Percentiles rank a stretch among this genome's conserved stretches.
phyloP scores from a whole-genome alignment of 228 moss, liverwort and hornwort species.

The Sphagnum fallax region DNA sequence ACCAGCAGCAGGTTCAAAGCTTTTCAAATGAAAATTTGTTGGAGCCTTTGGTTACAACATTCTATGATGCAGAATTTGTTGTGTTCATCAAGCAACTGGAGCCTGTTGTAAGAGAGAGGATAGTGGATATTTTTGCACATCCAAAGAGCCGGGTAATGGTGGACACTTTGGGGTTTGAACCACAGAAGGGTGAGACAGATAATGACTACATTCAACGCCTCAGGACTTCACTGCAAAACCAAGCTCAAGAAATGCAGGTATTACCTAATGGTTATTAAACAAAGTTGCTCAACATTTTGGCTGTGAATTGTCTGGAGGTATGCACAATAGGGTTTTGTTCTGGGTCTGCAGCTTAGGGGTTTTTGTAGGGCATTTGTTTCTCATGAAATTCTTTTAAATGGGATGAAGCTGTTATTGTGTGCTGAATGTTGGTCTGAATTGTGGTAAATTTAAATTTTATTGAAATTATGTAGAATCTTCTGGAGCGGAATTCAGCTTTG shows the following conservation, averaged over 20 bases:
- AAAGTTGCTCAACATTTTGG: no score
- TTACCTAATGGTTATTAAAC: neutral
- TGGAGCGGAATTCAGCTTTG: conserved; percentile 74
- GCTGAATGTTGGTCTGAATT: neutral
- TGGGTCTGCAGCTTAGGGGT: no score
- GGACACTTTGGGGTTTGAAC: conserved; percentile 58
- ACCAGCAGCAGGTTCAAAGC: conserved; percentile 37
- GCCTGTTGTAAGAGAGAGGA: conserved; percentile 73
- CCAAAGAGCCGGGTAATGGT: conserved; percentile 54
- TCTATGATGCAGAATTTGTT: conserved; percentile 84
- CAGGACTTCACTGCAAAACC: conserved; percentile 53
- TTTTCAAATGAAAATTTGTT: conserved; percentile 19
- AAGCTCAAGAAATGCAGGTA: conserved; percentile 89
- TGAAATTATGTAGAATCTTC: conserved; percentile 33
- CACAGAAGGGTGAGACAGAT: conserved; percentile 69
- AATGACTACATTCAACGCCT: conserved; percentile 53
- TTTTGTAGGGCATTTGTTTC: no score
- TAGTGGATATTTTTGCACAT: conserved; percentile 85
- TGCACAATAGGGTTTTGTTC: no score
- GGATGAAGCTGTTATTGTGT: neutral
- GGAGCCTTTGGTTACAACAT: conserved; percentile 83
- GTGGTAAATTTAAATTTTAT: neutral
- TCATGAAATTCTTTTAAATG: no score
- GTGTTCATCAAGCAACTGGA: conserved; percentile 63
- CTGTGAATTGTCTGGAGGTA: no score